A percentile compares a stretch with the other conserved stretches of the same genome.
These are phyloP conservation scores for Neofusicoccum ribis DNA, from an alignment of 2,329 filamentous ascomycete species.

Conservation along the genomic window DNA sequence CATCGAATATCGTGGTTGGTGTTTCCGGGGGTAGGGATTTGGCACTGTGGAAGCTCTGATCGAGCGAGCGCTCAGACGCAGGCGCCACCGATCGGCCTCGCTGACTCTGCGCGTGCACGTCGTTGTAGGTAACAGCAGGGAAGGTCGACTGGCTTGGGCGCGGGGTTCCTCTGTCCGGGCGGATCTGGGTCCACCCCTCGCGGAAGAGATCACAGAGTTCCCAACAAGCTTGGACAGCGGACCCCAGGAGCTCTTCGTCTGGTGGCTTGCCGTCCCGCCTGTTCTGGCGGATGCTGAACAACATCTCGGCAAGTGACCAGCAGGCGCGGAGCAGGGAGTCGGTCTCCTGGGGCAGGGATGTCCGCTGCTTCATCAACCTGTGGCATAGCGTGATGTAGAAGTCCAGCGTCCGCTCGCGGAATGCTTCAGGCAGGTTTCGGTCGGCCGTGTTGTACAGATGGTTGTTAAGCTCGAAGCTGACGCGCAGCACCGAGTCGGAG, in stretches of 20 bases:
- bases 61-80: slow-evolving; percentile 34
- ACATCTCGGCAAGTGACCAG: slow-evolving; percentile 88
- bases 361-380: slow-evolving; percentile 91
- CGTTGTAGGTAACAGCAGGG: slow-evolving; percentile 40
- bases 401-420: slow-evolving; percentile 85
- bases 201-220: slow-evolving; percentile 91
- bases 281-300: slow-evolving; percentile 86
- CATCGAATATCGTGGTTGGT: slow-evolving; percentile 92
- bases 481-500: slow-evolving; percentile 81
- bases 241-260: slow-evolving; percentile 82
- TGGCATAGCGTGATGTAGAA: slow-evolving; percentile 95
- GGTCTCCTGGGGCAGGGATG: slow-evolving; percentile 74
- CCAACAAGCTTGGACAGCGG: slow-evolving; percentile 91
- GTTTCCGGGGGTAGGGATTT: slow-evolving; percentile 68
- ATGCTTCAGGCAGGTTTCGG: slow-evolving; percentile 77
- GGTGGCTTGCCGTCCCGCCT: slow-evolving; percentile 69
- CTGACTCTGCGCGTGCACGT: slow-evolving; percentile 2
- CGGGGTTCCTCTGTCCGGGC: slow-evolving; percentile 83
- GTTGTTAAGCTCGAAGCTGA: slow-evolving; percentile 94
- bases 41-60: slow-evolving; percentile 44
- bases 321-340: slow-evolving; percentile 82
- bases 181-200: slow-evolving; percentile 85
- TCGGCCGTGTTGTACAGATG: slow-evolving; percentile 94
- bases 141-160: slow-evolving; percentile 78
- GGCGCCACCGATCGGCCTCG: slow-evolving; percentile 26